Evolutionary conservation across 2,329 filamentous ascomycete species (phyloP).

Genomic region (Cordyceps cicadae): DNA sequence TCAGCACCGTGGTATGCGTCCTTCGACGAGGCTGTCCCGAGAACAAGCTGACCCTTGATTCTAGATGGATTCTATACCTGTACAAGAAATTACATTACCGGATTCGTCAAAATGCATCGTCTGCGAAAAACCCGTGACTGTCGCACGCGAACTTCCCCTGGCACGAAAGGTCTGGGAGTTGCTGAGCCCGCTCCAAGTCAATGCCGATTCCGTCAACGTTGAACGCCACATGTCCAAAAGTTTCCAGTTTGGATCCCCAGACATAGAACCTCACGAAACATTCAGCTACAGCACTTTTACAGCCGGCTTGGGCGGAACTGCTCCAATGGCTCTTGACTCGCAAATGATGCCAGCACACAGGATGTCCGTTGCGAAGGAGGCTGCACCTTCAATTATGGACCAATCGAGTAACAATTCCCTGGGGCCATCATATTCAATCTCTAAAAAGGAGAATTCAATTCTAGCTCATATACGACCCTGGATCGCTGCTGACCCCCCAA

Average conservation of each 20-base stretch:
- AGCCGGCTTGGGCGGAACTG: neutral
- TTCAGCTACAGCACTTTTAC: slow-evolving; percentile 3
- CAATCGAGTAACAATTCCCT: slow-evolving; percentile 8
- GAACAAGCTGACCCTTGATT: neutral
- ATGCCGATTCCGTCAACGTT: slow-evolving; percentile 29
- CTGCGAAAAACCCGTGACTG: slow-evolving; percentile 25
- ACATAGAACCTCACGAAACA: neutral
- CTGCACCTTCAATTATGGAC: neutral
- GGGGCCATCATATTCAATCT: neutral
- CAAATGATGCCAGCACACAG: neutral
- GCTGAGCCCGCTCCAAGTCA: slow-evolving; percentile 27
- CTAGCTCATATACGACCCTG: slow-evolving; percentile 3
- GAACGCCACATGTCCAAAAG: slow-evolving; percentile 29
- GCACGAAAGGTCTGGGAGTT: slow-evolving; percentile 28
- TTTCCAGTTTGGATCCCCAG: slow-evolving; percentile 25
- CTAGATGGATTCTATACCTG: neutral
- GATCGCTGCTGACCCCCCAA: neutral
- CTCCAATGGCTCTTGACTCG: neutral
- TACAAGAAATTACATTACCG: neutral
- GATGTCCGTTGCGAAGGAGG: neutral
- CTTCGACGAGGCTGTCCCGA: too few species aligned
- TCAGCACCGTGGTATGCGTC: slow-evolving; percentile 19
- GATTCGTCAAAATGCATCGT: slow-evolving; percentile 20
- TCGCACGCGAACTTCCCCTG: slow-evolving; percentile 29
- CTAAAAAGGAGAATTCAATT: neutral